phyloP scores from a whole-genome alignment of 208 protist species.

The Lotmaria passim region DNA sequence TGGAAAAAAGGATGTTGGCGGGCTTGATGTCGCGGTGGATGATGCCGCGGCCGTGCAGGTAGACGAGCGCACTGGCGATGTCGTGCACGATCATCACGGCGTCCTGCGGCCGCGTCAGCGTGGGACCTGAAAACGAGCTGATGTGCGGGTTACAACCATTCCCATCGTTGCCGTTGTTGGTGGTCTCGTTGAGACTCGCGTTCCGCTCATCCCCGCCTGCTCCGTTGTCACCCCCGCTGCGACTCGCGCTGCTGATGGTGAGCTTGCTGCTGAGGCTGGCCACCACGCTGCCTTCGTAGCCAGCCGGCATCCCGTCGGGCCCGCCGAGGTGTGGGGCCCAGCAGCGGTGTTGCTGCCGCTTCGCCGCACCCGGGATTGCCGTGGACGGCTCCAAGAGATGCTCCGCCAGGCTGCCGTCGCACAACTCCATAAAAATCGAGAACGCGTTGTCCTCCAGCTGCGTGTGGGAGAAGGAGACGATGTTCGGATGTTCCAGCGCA shows the following conservation, averaged over 20 bases:
- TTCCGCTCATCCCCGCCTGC: not conserved
- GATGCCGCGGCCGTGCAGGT: conserved; percentile 73
- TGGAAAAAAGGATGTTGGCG: conserved; percentile 77
- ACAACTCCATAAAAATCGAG: conserved; percentile 88
- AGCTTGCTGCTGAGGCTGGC: conserved; percentile 18
- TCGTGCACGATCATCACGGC: conserved; percentile 75
- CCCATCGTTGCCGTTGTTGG: conserved; percentile 12
- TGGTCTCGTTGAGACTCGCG: no score
- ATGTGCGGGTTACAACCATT: conserved; percentile 1
- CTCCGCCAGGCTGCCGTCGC: conserved; percentile 57
- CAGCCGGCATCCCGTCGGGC: not conserved
- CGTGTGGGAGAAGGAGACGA: conserved; percentile 79
- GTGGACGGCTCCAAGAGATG: conserved; percentile 35
- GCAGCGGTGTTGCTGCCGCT: conserved; percentile 18
- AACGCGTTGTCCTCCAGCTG: conserved; percentile 66
- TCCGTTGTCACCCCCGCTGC: not conserved
- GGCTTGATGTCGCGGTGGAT: conserved; percentile 89
- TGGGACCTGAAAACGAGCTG: not conserved
- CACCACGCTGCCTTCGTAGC: conserved; percentile 11
- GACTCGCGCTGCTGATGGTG: conserved; percentile 11
- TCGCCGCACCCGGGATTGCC: conserved; percentile 13
- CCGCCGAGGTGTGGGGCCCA: not conserved
- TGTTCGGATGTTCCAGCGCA: conserved; percentile 74
- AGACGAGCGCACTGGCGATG: conserved; percentile 64
- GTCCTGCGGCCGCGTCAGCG: conserved; percentile 40